Evolutionary conservation across 176 grass and related monocot species (phyloP).

Genomic region (Oryza glaberrima): DNA sequence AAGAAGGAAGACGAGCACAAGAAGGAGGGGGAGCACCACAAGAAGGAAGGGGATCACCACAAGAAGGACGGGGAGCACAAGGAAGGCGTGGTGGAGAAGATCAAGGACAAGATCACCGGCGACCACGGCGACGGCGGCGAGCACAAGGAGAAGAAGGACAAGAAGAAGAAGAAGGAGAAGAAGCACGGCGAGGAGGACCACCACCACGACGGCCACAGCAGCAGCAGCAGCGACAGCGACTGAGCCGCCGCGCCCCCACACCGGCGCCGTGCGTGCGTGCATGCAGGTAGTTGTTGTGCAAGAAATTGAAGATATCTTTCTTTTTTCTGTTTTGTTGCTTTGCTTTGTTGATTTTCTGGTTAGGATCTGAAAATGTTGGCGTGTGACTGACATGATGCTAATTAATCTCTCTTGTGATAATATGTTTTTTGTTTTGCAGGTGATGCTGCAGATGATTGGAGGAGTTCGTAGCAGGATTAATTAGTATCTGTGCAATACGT

Average conservation of each 20-base stretch:
- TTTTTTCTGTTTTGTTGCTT: not conserved
- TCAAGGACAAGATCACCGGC: constrained; percentile 90
- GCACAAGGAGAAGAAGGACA: constrained; percentile 54
- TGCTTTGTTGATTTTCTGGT: not conserved
- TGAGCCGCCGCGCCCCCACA: constrained; percentile 31
- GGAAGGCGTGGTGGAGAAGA: constrained; percentile 71
- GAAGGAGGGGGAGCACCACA: constrained; percentile 50
- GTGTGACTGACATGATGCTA: not conserved
- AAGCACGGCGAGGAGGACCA: constrained; percentile 64
- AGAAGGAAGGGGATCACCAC: constrained; percentile 48
- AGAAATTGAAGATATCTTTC: no score
- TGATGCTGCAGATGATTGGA: constrained; percentile 15
- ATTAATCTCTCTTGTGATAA: not conserved
- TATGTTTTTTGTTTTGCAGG: constrained; percentile 18
- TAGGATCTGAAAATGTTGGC: constrained; percentile 11
- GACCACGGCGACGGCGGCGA: constrained; percentile 47
- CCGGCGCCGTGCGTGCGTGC: not conserved
- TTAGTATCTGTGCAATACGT: not conserved
- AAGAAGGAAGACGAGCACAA: constrained; percentile 72
- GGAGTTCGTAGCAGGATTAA: not conserved
- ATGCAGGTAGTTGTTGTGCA: not conserved
- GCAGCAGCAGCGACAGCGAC: constrained; percentile 89
- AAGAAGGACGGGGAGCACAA: constrained; percentile 67
- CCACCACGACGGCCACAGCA: constrained; percentile 53
- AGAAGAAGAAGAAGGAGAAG: constrained; percentile 63